Base-by-base conservation (phyloP, 1,284 basidiomycete genomes). In the Tremellales sp. region DNA sequence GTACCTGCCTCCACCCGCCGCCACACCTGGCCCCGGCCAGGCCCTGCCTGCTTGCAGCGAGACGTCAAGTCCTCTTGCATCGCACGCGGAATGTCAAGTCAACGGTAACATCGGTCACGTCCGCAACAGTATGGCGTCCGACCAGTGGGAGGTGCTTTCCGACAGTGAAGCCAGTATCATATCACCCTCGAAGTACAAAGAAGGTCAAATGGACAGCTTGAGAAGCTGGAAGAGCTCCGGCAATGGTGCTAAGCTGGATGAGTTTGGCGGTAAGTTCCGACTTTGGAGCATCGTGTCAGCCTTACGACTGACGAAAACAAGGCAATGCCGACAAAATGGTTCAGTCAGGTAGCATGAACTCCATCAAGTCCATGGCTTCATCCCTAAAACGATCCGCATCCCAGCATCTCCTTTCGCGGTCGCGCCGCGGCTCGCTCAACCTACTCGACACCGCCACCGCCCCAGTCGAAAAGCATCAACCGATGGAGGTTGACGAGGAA, bases 151-250 rank as follows among this genome's bases (percentile, higher is more conserved):
- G 40, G 59, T 71, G 2, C 49, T 73, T 1, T 62, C 60, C 1
- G 58, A 56, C 4, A 60, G 57, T 25, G 60, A 60, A 23, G 67
- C 70, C 12, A 70, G 67, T 45, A 39, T 73, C 23, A 52, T 62
- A n/a, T 61, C 59, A 2, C 62, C 62, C 1, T 48, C 44, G 23
- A 59, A 57, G 31, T 43, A 35, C 13, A 43, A 43, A 17, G 39
- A 21, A 10, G 43, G 24, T 12, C 27, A 51, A n/a, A 40, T 43
- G 21, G 54, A 40, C 25, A 58, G 59, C 44, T 31, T 61, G 22
- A 43, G 56, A 5, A 60, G 60, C 3, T 73, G 70, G 70, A 73
- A 73, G 53, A 62, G 57, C 19, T 65, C 70, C 0, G 57, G 47
- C 4, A 73, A 73, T 46, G 70, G 70, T 13, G 58, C 61, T 36